Base-by-base conservation (phyloP, 192 early-diverging fungal genomes). In the Coemansia sp. region DNA sequence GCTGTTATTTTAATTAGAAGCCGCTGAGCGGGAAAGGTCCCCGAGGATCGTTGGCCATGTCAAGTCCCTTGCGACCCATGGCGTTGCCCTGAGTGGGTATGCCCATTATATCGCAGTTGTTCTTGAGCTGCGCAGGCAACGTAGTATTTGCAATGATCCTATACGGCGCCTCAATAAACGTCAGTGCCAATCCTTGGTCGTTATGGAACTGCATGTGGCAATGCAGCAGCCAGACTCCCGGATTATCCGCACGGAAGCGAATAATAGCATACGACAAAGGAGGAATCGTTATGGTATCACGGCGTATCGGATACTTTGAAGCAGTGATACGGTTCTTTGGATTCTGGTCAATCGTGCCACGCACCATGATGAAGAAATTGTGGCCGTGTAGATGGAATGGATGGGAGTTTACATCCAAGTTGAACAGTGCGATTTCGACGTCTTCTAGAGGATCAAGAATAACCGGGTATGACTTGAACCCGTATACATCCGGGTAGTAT, bases 341-440 rank as follows among this genome's bases (percentile, higher is more conserved):
- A 43, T 60, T 50, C 18, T 47, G 35, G 59, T 66, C 60, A 4
- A 63, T 39, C 5, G 50, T 55, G 56, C 84, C 80, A 26, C 81
- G 78, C 22, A 61, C 76, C 24, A 84, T 78, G 32, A 94, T 77
- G 57, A 89, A 86, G 75, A 92, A 90, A 19, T 66, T 70, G 69
- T 94, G 88, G 19, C 92, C 92, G 71, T 94, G 92, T 24, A 92
- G 63, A 64, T 94, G 92, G 82, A 93, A 82, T 67, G 80, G 64
- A 37, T 95, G 92, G 46, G 74, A 74, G 53, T 84, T 87, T 38
- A 65, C 53, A 55, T 93, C 90, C 26, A 77, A 49, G 64, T 95
- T 95, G 66, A 83, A 84, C 30, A 93, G 72, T n/a, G 84, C 78
- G 34, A 92, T 69, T 61, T 93, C 83, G 46, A 88, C 53, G 46